These are phyloP conservation scores for Pythium scleroteichum DNA, from an alignment of 352 stramenopile species.

Conservation along the genomic window DNA sequence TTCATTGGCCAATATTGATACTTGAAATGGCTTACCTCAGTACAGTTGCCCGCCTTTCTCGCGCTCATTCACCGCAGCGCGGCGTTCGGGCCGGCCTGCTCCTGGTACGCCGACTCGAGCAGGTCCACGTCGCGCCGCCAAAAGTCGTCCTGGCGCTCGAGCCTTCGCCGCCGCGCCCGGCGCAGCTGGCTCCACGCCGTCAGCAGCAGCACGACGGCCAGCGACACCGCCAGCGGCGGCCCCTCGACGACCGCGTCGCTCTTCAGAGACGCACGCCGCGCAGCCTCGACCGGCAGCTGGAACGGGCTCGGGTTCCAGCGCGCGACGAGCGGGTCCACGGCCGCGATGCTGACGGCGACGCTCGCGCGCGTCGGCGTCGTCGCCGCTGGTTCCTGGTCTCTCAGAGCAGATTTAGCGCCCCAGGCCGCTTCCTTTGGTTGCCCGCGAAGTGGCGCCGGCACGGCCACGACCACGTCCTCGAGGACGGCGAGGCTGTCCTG, in stretches of 20 bases:
- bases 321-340: neutral
- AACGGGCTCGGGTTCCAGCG: conserved; percentile 1
- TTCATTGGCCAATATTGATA: neutral
- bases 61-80: neutral
- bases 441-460: no score
- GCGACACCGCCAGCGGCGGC: conserved; percentile 5
- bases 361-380: neutral
- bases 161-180: conserved; percentile 6
- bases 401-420: no score
- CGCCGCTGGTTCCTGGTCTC: neutral
- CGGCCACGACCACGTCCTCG: neutral
- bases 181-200: conserved; percentile 10
- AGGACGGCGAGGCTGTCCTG: neutral
- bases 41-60: no score
- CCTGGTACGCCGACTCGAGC: conserved; percentile 9
- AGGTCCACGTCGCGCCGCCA: conserved; percentile 7
- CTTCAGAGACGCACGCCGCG: neutral
- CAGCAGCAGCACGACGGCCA: conserved; percentile 8
- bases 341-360: neutral
- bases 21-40: neutral
- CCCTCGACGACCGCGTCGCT: neutral
- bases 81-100: conserved; percentile 1
- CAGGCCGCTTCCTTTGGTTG: no score
- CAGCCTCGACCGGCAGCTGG: neutral
- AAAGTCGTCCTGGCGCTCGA: conserved; percentile 10